phyloP scores from a whole-genome alignment of 2,329 filamentous ascomycete genomes.

The Fusarium sublunatum region DNA sequence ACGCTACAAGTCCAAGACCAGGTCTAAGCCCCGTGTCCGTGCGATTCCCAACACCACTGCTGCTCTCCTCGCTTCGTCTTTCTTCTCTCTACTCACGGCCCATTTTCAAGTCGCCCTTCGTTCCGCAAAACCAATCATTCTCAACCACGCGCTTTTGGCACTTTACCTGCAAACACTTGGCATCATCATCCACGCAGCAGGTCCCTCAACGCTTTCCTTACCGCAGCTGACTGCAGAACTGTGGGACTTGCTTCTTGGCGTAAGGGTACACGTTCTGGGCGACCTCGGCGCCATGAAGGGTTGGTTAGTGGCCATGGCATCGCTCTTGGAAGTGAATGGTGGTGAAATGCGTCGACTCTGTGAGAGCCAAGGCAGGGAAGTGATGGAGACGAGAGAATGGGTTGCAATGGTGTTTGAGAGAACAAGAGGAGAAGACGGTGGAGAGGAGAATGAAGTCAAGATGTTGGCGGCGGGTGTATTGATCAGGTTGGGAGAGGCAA shows the following conservation, averaged over 20 bases:
- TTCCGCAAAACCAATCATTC: slow-evolving; percentile 67
- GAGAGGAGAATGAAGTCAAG: slow-evolving; percentile 82
- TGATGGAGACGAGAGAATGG: slow-evolving; percentile 92
- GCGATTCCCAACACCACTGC: slow-evolving; percentile 82
- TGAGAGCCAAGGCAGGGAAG: slow-evolving; percentile 76
- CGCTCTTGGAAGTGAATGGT: slow-evolving; percentile 83
- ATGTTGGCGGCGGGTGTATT: slow-evolving; percentile 81
- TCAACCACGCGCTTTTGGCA: slow-evolving; percentile 79
- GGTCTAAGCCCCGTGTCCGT: slow-evolving; percentile 57
- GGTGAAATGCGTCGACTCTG: slow-evolving; percentile 78
- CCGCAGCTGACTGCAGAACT: slow-evolving; percentile 86
- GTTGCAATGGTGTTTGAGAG: slow-evolving; percentile 78
- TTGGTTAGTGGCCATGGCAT: slow-evolving; percentile 81
- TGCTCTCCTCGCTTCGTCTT: slow-evolving; percentile 76
- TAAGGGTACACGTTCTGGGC: slow-evolving; percentile 69
- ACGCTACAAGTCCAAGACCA: slow-evolving; percentile 51
- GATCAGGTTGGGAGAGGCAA: slow-evolving; percentile 81
- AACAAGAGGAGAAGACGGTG: slow-evolving; percentile 61
- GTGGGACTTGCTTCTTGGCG: slow-evolving; percentile 80
- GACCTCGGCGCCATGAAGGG: slow-evolving; percentile 78
- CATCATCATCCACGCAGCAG: slow-evolving; percentile 83
- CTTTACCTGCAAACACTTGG: slow-evolving; percentile 89
- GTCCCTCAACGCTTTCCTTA: slow-evolving; percentile 79
- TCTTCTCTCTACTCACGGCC: slow-evolving; percentile 88
- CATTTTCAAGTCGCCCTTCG: slow-evolving; percentile 77